Percentiles rank a stretch among this genome's conserved stretches.
Evolutionary conservation across 768 basidiomycete genomes (phyloP).

Genomic region (Boletus pseudo-olivaceus): DNA sequence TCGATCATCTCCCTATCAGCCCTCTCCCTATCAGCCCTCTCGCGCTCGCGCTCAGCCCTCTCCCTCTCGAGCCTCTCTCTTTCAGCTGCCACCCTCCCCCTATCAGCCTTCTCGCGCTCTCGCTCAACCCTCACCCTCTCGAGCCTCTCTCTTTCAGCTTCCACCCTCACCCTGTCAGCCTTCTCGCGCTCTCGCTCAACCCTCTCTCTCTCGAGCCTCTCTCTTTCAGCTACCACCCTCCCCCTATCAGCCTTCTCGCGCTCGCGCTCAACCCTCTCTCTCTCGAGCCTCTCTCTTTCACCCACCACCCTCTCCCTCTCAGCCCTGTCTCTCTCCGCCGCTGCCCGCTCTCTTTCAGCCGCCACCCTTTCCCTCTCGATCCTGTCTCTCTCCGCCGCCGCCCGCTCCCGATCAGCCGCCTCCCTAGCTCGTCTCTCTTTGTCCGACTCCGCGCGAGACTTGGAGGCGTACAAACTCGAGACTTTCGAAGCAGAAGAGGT

Average conservation of each 20-base stretch:
- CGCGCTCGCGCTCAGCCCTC: conserved; percentile 1
- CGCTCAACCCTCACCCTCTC: conserved; percentile 10
- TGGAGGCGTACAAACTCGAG: conserved; percentile 33
- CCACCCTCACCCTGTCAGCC: conserved; percentile 7
- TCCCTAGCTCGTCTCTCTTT: conserved; percentile 26
- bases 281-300: conserved; percentile 14
- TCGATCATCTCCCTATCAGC: neutral
- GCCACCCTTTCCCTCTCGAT: conserved; percentile 8
- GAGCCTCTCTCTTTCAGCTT: conserved; percentile 13
- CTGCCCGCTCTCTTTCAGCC: conserved; percentile 16
- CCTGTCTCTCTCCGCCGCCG: conserved; percentile 2
- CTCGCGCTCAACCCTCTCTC: conserved; percentile 6
- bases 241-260: conserved; percentile 6
- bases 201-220: conserved; percentile 1
- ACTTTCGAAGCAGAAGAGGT: conserved; percentile 22
- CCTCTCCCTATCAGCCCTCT: conserved; percentile 9
- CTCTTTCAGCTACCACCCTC: conserved; percentile 5
- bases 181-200: conserved; percentile 8
- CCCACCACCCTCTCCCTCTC: conserved; percentile 10
- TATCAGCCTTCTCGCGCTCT: neutral
- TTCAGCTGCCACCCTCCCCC: conserved; percentile 13
- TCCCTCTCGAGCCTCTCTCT: conserved; percentile 14
- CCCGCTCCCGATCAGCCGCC: conserved; percentile 17
- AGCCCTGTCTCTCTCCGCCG: neutral
- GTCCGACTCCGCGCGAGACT: conserved; percentile 17